Percentiles rank a stretch among this genome's conserved stretches.
These are phyloP conservation scores for Rosa rugosa DNA, from an alignment of 306 rosid genomes.

Conservation along the genomic window DNA sequence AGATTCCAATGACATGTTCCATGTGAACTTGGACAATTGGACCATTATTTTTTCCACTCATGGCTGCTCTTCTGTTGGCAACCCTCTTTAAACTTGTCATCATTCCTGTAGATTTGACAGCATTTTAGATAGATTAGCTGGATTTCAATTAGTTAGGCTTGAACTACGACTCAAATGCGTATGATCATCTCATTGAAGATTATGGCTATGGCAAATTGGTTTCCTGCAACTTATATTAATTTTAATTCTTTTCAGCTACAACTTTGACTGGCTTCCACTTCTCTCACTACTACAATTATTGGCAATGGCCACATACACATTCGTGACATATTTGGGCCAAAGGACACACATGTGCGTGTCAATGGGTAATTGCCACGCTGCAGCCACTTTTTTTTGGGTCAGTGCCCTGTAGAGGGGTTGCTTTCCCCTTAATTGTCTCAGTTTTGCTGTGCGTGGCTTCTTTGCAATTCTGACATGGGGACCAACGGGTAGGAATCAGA, in stretches of 20 bases:
- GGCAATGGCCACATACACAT: no score
- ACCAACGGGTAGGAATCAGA: no score
- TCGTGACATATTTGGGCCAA: no score
- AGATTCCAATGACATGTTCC: background rate
- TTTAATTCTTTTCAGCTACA: constrained; percentile 30
- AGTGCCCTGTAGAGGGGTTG: no score
- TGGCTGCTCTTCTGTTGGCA: constrained; percentile 6
- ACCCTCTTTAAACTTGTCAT: constrained; percentile 13
- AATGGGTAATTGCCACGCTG: no score
- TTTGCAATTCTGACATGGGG: no score
- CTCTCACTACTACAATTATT: no score
- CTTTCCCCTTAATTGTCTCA: no score
- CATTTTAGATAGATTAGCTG: background rate
- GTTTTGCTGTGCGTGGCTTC: no score
- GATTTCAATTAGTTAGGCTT: background rate
- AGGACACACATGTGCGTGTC: no score
- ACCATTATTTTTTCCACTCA: background rate
- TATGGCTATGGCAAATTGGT: no score
- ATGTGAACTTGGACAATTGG: constrained; percentile 6
- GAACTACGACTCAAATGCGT: background rate
- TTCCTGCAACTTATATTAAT: background rate
- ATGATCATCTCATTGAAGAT: background rate
- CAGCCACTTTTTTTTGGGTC: no score
- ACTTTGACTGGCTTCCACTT: constrained; percentile 51
- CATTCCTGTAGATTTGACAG: constrained; percentile 12